These are phyloP conservation scores for Metarhizium brunneum DNA, from an alignment of 2,329 filamentous ascomycete genomes.

Conservation along the genomic window DNA sequence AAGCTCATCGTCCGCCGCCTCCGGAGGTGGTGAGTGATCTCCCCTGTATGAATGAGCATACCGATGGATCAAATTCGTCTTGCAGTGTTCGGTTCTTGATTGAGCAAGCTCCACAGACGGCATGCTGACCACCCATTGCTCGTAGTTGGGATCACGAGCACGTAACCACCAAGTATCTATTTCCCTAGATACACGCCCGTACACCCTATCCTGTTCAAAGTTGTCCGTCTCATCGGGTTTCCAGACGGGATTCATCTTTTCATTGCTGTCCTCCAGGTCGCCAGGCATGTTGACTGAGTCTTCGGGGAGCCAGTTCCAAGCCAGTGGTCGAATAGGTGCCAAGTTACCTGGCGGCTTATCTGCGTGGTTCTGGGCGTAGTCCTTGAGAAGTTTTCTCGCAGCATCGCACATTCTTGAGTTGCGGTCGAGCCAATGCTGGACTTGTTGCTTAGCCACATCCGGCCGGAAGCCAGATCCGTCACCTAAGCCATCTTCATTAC, in stretches of 20 bases:
- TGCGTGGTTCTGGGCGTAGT: slow-evolving; percentile 42
- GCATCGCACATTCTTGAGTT: slow-evolving; percentile 50
- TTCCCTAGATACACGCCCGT: slow-evolving; percentile 54
- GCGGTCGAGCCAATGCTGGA: slow-evolving; percentile 53
- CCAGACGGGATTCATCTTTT: slow-evolving; percentile 39
- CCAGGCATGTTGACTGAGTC: slow-evolving; percentile 19
- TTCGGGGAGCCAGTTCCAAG: slow-evolving; percentile 47
- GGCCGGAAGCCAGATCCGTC: slow-evolving; percentile 45
- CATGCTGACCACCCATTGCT: slow-evolving; percentile 49
- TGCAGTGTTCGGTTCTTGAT: slow-evolving; percentile 47
- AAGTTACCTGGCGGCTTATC: slow-evolving; percentile 40
- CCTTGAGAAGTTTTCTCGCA: slow-evolving; percentile 42
- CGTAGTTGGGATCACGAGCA: slow-evolving; percentile 50
- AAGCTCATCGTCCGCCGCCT: slow-evolving; percentile 27
- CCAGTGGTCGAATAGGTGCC: slow-evolving; percentile 39
- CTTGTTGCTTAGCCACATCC: slow-evolving; percentile 48
- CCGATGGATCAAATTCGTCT: slow-evolving; percentile 48
- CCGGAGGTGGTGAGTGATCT: slow-evolving; percentile 28
- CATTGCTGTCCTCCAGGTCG: slow-evolving; percentile 27
- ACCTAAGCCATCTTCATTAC: slow-evolving; percentile 41
- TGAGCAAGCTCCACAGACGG: slow-evolving; percentile 51
- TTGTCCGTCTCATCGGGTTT: slow-evolving; percentile 44
- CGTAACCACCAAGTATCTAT: slow-evolving; percentile 57
- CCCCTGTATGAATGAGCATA: slow-evolving; percentile 37
- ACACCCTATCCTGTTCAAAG: slow-evolving; percentile 48